phyloP scores from a whole-genome alignment of 352 stramenopile genomes.

The Aphanomyces cochlioides region DNA sequence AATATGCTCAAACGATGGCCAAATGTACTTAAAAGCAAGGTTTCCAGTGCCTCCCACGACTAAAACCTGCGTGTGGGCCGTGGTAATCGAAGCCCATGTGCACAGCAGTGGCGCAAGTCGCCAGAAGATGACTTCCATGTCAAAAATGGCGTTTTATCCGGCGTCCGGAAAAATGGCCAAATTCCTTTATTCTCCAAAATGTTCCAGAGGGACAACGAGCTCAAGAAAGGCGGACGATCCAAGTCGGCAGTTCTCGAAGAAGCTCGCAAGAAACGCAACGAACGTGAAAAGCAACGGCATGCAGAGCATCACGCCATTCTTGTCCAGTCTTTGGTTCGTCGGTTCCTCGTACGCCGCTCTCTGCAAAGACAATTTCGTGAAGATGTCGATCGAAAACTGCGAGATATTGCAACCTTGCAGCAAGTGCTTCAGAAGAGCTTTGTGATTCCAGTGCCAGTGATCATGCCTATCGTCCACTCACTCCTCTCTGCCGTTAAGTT shows the following conservation, averaged over 20 bases:
- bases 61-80: conserved; percentile 36
- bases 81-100: too few relatives aligned
- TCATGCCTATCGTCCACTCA: conserved; percentile 48
- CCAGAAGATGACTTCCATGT: too few relatives aligned
- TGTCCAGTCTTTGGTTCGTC: conserved; percentile 49
- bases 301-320: conserved; percentile 35
- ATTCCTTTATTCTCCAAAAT: not conserved
- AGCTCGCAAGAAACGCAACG: conserved; percentile 47
- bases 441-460: conserved; percentile 9
- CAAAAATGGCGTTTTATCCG: too few relatives aligned
- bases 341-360: conserved; percentile 34
- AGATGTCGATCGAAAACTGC: conserved; percentile 55
- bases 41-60: conserved; percentile 71
- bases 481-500: conserved; percentile 44
- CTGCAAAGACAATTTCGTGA: conserved; percentile 28
- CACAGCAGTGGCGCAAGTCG: not conserved
- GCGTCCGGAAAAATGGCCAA: too few relatives aligned
- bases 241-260: conserved; percentile 39
- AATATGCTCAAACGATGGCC: conserved; percentile 64
- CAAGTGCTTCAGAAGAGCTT: conserved; percentile 46
- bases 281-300: conserved; percentile 42
- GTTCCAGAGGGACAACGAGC: conserved; percentile 22
- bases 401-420: conserved; percentile 54
- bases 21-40: conserved; percentile 81
- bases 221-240: conserved; percentile 16